Evolutionary conservation across 306 rosid species (phyloP).

Genomic region (Cucurbita ficifolia): DNA sequence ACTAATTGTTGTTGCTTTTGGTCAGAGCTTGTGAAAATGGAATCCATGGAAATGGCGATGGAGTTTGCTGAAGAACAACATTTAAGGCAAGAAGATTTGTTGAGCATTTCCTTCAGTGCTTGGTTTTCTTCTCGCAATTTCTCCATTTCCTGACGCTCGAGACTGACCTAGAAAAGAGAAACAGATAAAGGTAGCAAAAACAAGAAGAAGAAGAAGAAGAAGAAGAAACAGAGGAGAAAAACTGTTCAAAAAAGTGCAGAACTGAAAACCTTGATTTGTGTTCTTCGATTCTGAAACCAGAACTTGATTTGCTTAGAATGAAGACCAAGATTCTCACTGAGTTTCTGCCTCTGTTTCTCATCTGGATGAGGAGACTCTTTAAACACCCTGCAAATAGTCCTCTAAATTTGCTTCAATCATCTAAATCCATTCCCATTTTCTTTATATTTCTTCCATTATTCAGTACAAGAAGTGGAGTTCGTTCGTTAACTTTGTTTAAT

Average conservation of each 20-base stretch:
- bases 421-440: neutral
- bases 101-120: slow-evolving; percentile 41
- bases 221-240: neutral
- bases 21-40: slow-evolving; percentile 48
- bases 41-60: slow-evolving; percentile 37
- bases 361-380: slow-evolving; percentile 98
- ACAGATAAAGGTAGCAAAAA: slow-evolving; percentile 14
- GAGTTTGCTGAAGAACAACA: slow-evolving; percentile 36
- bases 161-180: slow-evolving; percentile 81
- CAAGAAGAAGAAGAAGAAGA: neutral
- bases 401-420: neutral
- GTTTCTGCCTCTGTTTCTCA: slow-evolving; percentile 93
- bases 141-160: slow-evolving; percentile 93
- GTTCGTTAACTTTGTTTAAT: too few species aligned
- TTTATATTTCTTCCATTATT: too few species aligned
- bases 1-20: slow-evolving; percentile 74
- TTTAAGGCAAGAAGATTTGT: slow-evolving; percentile 79
- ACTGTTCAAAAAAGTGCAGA: neutral
- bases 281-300: slow-evolving; percentile 97
- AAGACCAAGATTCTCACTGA: slow-evolving; percentile 85
- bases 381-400: slow-evolving; percentile 44
- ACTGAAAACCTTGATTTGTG: slow-evolving; percentile 62
- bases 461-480: too few species aligned
- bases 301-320: slow-evolving; percentile 92
- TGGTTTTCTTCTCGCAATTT: slow-evolving; percentile 63